Conservation (phyloP, 176 grass and related monocot genomes). For the Echinochloa phyllopogon region DNA sequence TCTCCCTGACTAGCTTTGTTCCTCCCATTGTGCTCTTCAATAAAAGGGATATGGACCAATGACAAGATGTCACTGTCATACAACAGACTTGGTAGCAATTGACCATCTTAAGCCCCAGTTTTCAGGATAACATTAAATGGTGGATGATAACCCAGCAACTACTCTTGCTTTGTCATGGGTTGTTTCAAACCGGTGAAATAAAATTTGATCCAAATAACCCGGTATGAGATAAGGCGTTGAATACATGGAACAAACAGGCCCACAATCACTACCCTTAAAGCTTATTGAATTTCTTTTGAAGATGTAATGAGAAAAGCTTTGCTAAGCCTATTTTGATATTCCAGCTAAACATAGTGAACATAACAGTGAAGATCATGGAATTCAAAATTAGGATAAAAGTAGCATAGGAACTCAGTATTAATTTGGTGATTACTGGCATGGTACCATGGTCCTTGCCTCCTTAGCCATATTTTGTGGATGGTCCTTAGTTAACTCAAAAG, state of each 20-base stretch:
- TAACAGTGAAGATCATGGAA: neutral
- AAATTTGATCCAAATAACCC: neutral
- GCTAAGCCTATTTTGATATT: neutral
- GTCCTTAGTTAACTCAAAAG: neutral
- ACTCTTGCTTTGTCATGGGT: neutral
- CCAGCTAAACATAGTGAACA: neutral
- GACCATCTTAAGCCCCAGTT: conserved; percentile 1
- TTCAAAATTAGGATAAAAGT: neutral
- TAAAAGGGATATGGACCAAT: neutral
- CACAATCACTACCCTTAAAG: neutral
- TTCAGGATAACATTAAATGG: neutral
- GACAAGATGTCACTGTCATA: neutral
- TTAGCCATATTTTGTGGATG: too few species aligned
- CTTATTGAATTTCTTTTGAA: neutral
- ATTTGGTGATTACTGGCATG: neutral
- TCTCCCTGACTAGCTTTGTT: neutral
- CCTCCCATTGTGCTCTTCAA: neutral
- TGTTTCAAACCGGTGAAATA: neutral
- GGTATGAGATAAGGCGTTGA: neutral
- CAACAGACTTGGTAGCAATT: neutral
- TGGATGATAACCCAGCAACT: neutral
- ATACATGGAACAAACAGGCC: neutral
- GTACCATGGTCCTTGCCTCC: neutral
- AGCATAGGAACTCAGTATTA: neutral
- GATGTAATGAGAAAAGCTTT: neutral